Evolutionary conservation across 192 early-diverging fungal genomes (phyloP).

Genomic region (Phycomyces nitens): DNA sequence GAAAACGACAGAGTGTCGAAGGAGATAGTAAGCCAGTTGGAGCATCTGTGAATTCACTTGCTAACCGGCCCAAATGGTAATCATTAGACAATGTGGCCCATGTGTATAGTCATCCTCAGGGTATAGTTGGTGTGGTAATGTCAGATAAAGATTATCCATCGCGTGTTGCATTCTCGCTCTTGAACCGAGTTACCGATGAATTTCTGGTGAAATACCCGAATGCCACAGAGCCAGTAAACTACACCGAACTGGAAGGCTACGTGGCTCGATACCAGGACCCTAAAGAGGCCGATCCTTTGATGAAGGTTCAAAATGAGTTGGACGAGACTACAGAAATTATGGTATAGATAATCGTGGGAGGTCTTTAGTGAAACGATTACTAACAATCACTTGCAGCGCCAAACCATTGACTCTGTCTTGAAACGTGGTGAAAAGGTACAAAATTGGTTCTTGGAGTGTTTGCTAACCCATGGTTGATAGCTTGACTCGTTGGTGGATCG

Average conservation of each 20-base stretch:
- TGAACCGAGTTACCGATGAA: slow-evolving; percentile 86
- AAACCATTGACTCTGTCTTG: slow-evolving; percentile 89
- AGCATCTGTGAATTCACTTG: neutral
- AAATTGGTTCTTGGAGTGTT: no score
- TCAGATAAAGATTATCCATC: slow-evolving; percentile 87
- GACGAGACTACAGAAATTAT: slow-evolving; percentile 95
- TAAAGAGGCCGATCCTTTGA: slow-evolving; percentile 83
- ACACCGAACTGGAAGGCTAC: slow-evolving; percentile 70
- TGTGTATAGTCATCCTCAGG: slow-evolving; percentile 69
- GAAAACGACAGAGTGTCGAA: slow-evolving; percentile 77
- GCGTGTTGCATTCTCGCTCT: slow-evolving; percentile 81
- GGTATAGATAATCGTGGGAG: slow-evolving; percentile 35
- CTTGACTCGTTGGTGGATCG: slow-evolving; percentile 83
- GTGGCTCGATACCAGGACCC: slow-evolving; percentile 89
- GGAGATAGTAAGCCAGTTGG: slow-evolving; percentile 58
- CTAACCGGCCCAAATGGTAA: neutral
- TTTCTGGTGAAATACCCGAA: slow-evolving; percentile 63
- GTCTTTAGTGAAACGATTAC: no score
- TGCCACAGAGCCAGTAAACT: slow-evolving; percentile 40
- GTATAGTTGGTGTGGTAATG: slow-evolving; percentile 72
- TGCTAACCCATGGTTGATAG: slow-evolving; percentile 3
- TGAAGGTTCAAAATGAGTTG: slow-evolving; percentile 92
- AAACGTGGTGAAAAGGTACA: slow-evolving; percentile 76
- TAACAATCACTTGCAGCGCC: no score
- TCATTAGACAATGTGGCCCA: slow-evolving; percentile 74